Evolutionary conservation across 805 yeast species (phyloP).

Genomic region (Saturnispora serradocipensis): DNA sequence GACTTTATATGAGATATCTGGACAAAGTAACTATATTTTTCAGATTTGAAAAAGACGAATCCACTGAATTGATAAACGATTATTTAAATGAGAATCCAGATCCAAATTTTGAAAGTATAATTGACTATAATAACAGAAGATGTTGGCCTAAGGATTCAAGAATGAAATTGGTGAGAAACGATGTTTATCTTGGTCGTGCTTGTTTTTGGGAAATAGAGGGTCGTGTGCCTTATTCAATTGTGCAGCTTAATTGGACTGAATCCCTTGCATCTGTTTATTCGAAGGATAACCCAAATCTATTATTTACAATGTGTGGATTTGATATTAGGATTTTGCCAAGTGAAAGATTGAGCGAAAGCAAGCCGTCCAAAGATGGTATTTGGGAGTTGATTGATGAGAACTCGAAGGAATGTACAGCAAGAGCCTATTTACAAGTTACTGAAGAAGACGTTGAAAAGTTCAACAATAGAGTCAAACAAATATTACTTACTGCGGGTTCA

Average conservation of each 20-base stretch:
- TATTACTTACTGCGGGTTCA: constrained; percentile 91
- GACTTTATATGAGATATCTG: constrained; percentile 72
- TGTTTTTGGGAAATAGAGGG: constrained; percentile 82
- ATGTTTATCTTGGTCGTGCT: constrained; percentile 88
- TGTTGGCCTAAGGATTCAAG: constrained; percentile 95
- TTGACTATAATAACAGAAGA: constrained; percentile 77
- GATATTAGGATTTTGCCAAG: constrained; percentile 85
- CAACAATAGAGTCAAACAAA: constrained; percentile 76
- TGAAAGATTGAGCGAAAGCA: constrained; percentile 39
- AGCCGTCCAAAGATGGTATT: constrained; percentile 64
- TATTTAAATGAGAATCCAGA: constrained; percentile 81
- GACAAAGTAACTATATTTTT: constrained; percentile 77
- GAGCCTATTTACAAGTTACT: constrained; percentile 77
- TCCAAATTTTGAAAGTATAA: constrained; percentile 79
- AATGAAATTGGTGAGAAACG: constrained; percentile 84
- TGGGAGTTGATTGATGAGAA: constrained; percentile 75
- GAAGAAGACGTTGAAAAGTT: constrained; percentile 72
- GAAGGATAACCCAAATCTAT: constrained; percentile 76
- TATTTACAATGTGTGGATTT: constrained; percentile 91
- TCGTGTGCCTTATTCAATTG: constrained; percentile 68
- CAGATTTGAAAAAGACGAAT: constrained; percentile 63
- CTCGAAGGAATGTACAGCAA: constrained; percentile 81
- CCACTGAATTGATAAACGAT: constrained; percentile 66
- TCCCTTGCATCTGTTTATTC: constrained; percentile 84
- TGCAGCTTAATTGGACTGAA: constrained; percentile 69